phyloP scores from a whole-genome alignment of 257 asterid genomes.

The Rauvolfia tetraphylla region DNA sequence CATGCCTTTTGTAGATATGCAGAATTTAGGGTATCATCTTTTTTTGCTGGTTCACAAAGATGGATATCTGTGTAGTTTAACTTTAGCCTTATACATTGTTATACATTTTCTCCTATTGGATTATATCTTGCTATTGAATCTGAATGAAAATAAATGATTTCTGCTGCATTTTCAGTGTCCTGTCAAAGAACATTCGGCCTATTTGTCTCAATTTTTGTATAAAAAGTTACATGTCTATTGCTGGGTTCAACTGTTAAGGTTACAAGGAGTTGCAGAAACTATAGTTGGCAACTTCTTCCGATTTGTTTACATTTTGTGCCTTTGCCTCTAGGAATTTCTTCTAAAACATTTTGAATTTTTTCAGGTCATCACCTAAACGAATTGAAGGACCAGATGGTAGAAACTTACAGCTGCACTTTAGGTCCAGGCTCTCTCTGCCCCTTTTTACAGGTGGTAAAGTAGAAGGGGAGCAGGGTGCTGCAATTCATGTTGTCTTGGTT shows the following conservation, averaged over 20 bases:
- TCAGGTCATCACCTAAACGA: slow-evolving; percentile 86
- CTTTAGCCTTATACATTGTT: too few relatives aligned
- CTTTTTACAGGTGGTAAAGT: slow-evolving; percentile 95
- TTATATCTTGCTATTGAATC: neutral
- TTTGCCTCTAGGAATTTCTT: slow-evolving; percentile 1
- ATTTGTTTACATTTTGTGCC: neutral
- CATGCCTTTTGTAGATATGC: too few relatives aligned
- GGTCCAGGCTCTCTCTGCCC: slow-evolving; percentile 86
- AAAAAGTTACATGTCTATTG: neutral
- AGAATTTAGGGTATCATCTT: too few relatives aligned
- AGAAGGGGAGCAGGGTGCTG: slow-evolving; percentile 97
- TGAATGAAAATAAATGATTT: neutral
- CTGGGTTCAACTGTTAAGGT: neutral
- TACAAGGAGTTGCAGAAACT: neutral
- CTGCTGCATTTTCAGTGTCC: neutral
- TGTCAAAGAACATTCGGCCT: neutral
- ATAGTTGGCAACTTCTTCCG: neutral
- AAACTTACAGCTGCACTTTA: slow-evolving; percentile 82
- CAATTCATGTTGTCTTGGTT: slow-evolving; percentile 72
- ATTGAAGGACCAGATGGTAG: slow-evolving; percentile 92
- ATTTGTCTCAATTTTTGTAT: neutral
- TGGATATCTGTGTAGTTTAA: too few relatives aligned
- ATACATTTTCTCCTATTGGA: too few relatives aligned
- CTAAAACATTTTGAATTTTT: slow-evolving; percentile 27
- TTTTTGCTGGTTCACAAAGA: too few relatives aligned